These are phyloP conservation scores for Herpetospermum pedunculosum DNA, from an alignment of 306 rosid genomes.

Conservation along the genomic window DNA sequence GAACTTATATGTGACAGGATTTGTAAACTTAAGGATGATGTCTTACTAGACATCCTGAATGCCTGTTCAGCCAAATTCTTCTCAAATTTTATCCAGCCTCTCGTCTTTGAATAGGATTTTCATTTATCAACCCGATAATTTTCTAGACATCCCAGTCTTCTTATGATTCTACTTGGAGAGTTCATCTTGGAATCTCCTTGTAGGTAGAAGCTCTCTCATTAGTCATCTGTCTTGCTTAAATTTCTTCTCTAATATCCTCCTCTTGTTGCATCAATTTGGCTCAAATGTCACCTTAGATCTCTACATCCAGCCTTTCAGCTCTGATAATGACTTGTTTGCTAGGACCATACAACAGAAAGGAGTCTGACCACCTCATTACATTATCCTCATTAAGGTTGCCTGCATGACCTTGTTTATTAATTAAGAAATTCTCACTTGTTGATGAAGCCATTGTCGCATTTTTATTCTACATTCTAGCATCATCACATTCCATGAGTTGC, in stretches of 20 bases:
- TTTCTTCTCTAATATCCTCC: background rate
- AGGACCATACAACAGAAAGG: background rate
- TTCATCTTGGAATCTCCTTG: background rate
- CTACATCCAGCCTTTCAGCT: background rate
- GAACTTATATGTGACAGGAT: background rate
- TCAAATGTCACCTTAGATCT: background rate
- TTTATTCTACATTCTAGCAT: background rate
- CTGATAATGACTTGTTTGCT: background rate
- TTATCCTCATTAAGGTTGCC: background rate
- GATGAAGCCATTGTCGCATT: background rate
- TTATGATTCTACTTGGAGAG: background rate
- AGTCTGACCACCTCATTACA: background rate
- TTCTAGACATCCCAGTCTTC: background rate
- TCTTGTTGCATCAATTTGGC: background rate
- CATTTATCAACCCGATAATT: background rate
- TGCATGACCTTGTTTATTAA: background rate
- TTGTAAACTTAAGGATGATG: background rate
- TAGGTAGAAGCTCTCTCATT: background rate
- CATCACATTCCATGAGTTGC: background rate
- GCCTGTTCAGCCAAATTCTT: background rate
- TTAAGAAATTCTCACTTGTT: background rate
- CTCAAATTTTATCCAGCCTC: background rate
- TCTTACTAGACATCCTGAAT: background rate
- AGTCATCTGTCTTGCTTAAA: background rate
- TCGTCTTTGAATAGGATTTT: background rate